Base-by-base conservation (phyloP, 1,139 yeast species). In the Yamadazyma pseudoaaseri region DNA sequence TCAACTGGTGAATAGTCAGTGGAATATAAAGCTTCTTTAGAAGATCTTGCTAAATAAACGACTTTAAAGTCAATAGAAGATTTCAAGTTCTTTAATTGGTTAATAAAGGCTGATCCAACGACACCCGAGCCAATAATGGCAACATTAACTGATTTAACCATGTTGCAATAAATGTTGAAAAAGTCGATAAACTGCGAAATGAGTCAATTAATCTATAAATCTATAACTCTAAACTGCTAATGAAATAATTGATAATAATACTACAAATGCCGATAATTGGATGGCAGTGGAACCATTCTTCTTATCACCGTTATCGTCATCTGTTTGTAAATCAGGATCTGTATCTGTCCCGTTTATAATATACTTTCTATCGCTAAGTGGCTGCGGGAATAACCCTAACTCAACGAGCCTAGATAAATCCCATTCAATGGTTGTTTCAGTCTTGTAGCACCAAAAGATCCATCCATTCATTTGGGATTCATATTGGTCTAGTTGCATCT, bases 381-480 rank as follows among this genome's bases (percentile, higher is more conserved):
- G 87, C 38, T 69, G 76, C 1, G 89, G 89, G 58, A 81, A 74
- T 36, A 81, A 54, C 3, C 60, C 70, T 22, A 69, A 54, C 13
- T 64, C 56, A 8, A 73, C 70, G 42, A 81, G 64, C 41, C 70
- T 67, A 36, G 68, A 64, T 56, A 85, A 69, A 62, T 86, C 95
- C 97, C 97, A 92, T 56, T 90, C 97, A 31, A 82, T 58, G 12
- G 94, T 74, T 43, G 64, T 60, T 56, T 92, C 97, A n/a, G 96
- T 86, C 68, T 87, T 90, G 77, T 81, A 89, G 58, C 83, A 79
- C 98, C 97, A 92, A 68, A 84, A 86, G 39, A 89, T 71, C 89
- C 95, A 89, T 9, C 97, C 97, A 23, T 60, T 64, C 39, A 72
- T 72, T 48, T 70, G 70, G 45, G 71, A 70, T 48, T 82, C 90